phyloP scores from a whole-genome alignment of 164 flowering plant genomes.

The Saururus chinensis region DNA sequence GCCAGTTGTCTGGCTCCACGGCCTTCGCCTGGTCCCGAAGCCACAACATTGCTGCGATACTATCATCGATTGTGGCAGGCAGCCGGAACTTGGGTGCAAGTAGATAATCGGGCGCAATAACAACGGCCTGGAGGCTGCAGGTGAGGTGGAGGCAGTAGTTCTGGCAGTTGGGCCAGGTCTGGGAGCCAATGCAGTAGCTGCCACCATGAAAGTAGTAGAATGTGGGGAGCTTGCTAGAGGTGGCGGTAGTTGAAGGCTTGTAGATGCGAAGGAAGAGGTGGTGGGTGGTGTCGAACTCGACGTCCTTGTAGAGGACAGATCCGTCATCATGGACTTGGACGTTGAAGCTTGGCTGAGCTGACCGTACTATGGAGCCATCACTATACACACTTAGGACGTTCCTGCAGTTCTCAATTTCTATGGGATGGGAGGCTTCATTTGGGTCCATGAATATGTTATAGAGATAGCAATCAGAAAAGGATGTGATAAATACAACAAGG shows the following conservation, averaged over 20 bases:
- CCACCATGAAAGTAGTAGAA: constrained; percentile 77
- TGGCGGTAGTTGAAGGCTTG: constrained; percentile 31
- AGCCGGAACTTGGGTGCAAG: constrained; percentile 69
- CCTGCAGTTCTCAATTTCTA: constrained; percentile 54
- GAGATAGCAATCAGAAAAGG: background rate
- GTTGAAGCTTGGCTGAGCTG: constrained; percentile 37
- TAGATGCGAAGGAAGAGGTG: constrained; percentile 58
- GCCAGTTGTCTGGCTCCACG: constrained; percentile 35
- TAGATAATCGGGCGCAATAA: constrained; percentile 66
- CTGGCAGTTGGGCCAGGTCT: constrained; percentile 73
- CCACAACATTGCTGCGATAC: constrained; percentile 47
- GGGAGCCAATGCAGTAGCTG: constrained; percentile 70
- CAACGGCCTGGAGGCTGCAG: constrained; percentile 38
- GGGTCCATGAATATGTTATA: background rate
- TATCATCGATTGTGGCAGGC: constrained; percentile 69
- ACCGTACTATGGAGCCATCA: constrained; percentile 62
- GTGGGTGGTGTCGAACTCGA: constrained; percentile 29
- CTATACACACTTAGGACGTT: constrained; percentile 58
- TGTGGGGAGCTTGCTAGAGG: constrained; percentile 43
- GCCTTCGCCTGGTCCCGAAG: constrained; percentile 46
- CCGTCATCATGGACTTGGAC: constrained; percentile 59
- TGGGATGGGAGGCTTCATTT: constrained; percentile 8
- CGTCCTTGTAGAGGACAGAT: constrained; percentile 60
- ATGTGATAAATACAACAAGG: constrained; percentile 30
- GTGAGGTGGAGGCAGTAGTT: constrained; percentile 62